Conservation (phyloP, 352 stramenopile genomes). For the Globisporangium irregulare region DNA sequence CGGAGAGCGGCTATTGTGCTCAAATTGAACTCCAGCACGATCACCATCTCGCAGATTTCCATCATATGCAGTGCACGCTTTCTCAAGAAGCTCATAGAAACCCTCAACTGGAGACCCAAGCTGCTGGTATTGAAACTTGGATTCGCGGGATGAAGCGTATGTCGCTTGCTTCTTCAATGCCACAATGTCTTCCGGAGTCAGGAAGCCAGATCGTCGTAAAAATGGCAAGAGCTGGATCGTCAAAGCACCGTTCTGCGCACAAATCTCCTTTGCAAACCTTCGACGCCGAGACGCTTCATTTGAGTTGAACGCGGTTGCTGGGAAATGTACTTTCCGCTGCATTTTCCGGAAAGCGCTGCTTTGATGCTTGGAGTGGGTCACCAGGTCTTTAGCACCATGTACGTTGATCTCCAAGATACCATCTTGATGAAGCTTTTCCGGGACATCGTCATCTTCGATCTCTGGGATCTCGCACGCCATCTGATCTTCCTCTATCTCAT, state of each 20-base stretch:
- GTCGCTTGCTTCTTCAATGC: background rate
- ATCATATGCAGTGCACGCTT: constrained; percentile 9
- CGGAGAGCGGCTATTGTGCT: background rate
- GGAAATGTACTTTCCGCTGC: constrained; percentile 35
- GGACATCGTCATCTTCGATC: constrained; percentile 73
- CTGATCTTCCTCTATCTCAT: constrained; percentile 74
- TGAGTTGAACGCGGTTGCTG: constrained; percentile 28
- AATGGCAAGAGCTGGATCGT: constrained; percentile 30
- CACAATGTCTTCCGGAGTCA: background rate
- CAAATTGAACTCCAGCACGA: background rate
- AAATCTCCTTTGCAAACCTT: constrained; percentile 30
- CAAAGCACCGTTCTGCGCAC: constrained; percentile 37
- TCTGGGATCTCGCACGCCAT: constrained; percentile 68
- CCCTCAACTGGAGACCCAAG: constrained; percentile 21
- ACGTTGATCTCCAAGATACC: constrained; percentile 63
- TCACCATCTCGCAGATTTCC: too few relatives aligned
- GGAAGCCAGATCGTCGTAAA: constrained; percentile 6
- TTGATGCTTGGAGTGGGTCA: constrained; percentile 18
- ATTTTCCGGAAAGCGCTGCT: constrained; percentile 11
- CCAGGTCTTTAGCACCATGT: constrained; percentile 50
- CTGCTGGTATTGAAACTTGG: constrained; percentile 10
- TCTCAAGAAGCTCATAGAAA: constrained; percentile 48
- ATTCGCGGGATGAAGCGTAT: background rate
- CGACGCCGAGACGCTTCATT: constrained; percentile 27
- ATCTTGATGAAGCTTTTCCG: constrained; percentile 67